A percentile compares a stretch with the other conserved stretches of the same genome.
These are phyloP conservation scores for Mycena olivaceomarginata DNA, from an alignment of 768 basidiomycete species.

Conservation along the genomic window DNA sequence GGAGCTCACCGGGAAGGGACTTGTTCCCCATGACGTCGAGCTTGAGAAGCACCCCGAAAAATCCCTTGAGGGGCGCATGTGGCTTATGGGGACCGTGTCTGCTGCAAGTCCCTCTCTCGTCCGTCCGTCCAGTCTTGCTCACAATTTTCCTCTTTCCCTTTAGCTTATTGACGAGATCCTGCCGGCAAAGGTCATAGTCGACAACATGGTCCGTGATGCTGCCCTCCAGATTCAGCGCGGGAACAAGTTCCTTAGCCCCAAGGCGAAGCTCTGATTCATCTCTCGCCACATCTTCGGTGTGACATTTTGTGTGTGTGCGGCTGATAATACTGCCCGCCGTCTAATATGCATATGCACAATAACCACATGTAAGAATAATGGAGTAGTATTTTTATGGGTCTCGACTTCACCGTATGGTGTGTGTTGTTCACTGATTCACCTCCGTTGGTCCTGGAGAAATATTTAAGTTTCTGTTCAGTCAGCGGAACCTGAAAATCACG, in stretches of 20 bases:
- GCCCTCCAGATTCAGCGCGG: constrained; percentile 27
- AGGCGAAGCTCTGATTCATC: constrained; percentile 47
- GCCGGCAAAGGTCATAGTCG: constrained; percentile 81
- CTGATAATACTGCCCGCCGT: too few relatives aligned
- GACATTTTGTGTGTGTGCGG: too few relatives aligned
- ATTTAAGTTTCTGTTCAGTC: too few relatives aligned
- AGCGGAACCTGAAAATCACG: too few relatives aligned
- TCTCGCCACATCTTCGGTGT: too few relatives aligned
- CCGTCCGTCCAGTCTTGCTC: not conserved
- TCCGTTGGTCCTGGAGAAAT: too few relatives aligned
- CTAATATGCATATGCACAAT: too few relatives aligned
- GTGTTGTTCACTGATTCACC: too few relatives aligned
- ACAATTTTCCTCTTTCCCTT: not conserved
- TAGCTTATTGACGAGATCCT: constrained; percentile 81
- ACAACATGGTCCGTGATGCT: constrained; percentile 30
- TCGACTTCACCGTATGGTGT: too few relatives aligned
- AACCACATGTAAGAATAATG: too few relatives aligned
- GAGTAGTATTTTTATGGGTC: too few relatives aligned
- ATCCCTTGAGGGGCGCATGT: constrained; percentile 77
- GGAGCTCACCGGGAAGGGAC: constrained; percentile 88
- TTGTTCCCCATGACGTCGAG: constrained; percentile 84
- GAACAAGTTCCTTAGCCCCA: constrained; percentile 65
- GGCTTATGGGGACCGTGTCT: constrained; percentile 92
- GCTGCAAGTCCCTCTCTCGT: constrained; percentile 50
- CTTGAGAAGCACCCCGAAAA: constrained; percentile 90